These are phyloP conservation scores for Colletotrichum sp. DNA, from an alignment of 2,329 filamentous ascomycete genomes.

Conservation along the genomic window DNA sequence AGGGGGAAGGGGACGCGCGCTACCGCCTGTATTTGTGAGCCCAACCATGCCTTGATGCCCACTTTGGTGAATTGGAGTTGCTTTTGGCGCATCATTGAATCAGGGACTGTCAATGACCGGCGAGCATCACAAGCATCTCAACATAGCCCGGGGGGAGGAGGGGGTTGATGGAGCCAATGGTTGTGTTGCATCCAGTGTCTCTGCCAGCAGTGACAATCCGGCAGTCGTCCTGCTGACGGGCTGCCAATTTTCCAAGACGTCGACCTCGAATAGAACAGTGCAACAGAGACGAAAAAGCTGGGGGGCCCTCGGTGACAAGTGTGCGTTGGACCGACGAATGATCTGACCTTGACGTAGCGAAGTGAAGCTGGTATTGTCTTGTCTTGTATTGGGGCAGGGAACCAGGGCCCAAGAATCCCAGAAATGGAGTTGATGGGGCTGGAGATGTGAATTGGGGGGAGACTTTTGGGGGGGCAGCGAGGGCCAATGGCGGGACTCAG, in stretches of 20 bases:
- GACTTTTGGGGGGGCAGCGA: neutral
- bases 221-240: neutral
- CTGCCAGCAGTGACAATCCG: neutral
- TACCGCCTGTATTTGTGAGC: slow-evolving; percentile 16
- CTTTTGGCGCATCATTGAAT: slow-evolving; percentile 14
- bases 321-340: neutral
- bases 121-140: neutral
- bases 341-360: slow-evolving; percentile 1
- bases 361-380: slow-evolving; percentile 10
- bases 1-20: slow-evolving; percentile 15
- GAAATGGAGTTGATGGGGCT: slow-evolving; percentile 3
- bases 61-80: slow-evolving; percentile 12
- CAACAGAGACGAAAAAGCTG: neutral
- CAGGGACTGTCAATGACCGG: neutral
- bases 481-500: slow-evolving; percentile 7
- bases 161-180: neutral
- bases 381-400: slow-evolving; percentile 1
- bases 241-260: neutral
- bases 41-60: slow-evolving; percentile 26
- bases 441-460: slow-evolving; percentile 1
- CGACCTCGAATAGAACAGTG: neutral
- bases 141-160: neutral
- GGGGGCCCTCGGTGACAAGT: neutral
- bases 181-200: neutral
- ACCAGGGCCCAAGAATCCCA: neutral